Evolutionary conservation across 2,329 filamentous ascomycete genomes (phyloP).

Genomic region (Fusarium papillatum): DNA sequence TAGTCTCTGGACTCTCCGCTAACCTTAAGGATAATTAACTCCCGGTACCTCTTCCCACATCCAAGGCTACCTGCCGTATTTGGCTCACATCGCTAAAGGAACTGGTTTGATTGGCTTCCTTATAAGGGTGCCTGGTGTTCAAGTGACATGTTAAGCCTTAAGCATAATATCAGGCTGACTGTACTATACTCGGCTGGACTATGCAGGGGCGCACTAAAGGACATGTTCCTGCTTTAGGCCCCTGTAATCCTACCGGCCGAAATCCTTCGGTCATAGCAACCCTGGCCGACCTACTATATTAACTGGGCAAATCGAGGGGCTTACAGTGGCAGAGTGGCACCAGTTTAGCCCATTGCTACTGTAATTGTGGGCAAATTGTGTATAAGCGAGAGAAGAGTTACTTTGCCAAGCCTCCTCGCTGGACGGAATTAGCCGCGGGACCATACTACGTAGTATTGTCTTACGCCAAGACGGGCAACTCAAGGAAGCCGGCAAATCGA

Average conservation of each 20-base stretch:
- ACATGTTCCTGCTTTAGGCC: background rate
- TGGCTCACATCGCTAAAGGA: background rate
- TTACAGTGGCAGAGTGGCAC: background rate
- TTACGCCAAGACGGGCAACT: background rate
- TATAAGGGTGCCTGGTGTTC: background rate
- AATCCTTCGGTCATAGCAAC: background rate
- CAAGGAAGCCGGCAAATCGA: background rate
- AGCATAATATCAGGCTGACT: background rate
- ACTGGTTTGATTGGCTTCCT: background rate
- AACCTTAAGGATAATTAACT: background rate
- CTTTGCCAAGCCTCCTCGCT: background rate
- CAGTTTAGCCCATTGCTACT: background rate
- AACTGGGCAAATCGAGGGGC: background rate
- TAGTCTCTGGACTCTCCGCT: background rate
- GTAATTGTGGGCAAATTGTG: background rate
- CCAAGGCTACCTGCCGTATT: background rate
- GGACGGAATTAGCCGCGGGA: background rate
- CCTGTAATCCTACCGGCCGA: background rate
- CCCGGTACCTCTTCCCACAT: background rate
- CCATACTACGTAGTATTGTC: background rate
- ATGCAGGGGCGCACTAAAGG: background rate
- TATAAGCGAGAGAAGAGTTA: background rate
- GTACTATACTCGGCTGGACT: background rate
- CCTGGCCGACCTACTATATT: background rate
- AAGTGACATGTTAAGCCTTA: background rate